Evolutionary conservation across 139 green algal genomes (phyloP).

Genomic region (Choricystis sp.): DNA sequence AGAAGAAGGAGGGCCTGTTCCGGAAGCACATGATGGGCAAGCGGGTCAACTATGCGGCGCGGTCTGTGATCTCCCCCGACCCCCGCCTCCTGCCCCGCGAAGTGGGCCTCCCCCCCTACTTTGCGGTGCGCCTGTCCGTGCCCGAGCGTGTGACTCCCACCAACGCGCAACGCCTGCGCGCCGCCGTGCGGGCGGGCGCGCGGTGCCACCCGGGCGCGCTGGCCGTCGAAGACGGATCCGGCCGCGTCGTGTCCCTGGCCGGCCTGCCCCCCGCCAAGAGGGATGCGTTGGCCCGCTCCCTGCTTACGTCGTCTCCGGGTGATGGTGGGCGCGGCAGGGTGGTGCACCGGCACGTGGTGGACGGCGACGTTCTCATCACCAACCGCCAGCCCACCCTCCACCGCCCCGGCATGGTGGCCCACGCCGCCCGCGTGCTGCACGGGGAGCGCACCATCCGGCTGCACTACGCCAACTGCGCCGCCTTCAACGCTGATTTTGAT

Average conservation of each 20-base stretch:
- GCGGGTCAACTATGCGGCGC: constrained; percentile 90
- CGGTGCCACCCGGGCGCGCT: constrained; percentile 73
- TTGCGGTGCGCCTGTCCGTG: constrained; percentile 82
- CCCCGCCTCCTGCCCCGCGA: constrained; percentile 73
- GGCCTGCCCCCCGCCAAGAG: constrained; percentile 14
- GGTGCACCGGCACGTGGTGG: constrained; percentile 81
- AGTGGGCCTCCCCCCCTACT: constrained; percentile 94
- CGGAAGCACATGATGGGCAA: constrained; percentile 99
- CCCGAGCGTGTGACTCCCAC: constrained; percentile 82
- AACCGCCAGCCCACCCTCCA: constrained; percentile 99
- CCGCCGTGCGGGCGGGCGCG: constrained; percentile 57
- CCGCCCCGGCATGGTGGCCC: constrained; percentile 76
- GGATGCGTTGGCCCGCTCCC: constrained; percentile 57
- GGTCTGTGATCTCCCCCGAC: constrained; percentile 94
- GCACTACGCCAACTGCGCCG: constrained; percentile 98
- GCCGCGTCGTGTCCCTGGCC: constrained; percentile 45
- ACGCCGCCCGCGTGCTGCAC: constrained; percentile 32
- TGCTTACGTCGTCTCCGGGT: constrained; percentile 27
- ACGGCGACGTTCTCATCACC: constrained; percentile 93
- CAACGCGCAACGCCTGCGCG: constrained; percentile 68
- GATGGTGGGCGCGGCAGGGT: constrained; percentile 26
- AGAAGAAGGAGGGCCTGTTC: constrained; percentile 99
- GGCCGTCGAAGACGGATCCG: constrained; percentile 76
- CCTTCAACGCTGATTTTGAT: constrained; percentile 97
- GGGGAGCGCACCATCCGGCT: constrained; percentile 88